These are phyloP conservation scores for Talaromyces proteolyticus DNA, from an alignment of 495 filamentous ascomycete species.

Conservation along the genomic window DNA sequence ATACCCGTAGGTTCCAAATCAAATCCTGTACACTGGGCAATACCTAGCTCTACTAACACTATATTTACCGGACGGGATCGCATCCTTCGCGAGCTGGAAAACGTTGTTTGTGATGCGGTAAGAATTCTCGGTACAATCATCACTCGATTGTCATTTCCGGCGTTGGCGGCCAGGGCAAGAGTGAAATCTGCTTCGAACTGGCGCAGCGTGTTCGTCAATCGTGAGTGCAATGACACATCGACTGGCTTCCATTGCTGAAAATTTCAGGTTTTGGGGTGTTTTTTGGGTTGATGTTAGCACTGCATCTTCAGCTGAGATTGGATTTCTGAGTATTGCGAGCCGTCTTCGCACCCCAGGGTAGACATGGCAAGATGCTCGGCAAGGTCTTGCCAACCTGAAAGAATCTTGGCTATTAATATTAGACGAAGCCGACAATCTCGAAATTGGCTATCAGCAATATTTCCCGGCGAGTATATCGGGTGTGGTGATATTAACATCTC, in stretches of 20 bases:
- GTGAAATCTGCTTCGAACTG: constrained; percentile 7
- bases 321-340: constrained; percentile 19
- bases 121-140: background rate
- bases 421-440: constrained; percentile 42
- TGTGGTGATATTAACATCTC: constrained; percentile 32
- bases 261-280: constrained; percentile 34
- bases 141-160: constrained; percentile 5
- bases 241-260: background rate
- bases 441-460: constrained; percentile 20
- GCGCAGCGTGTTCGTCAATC: constrained; percentile 3
- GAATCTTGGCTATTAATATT: constrained; percentile 38
- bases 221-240: constrained; percentile 1
- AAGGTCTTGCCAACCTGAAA: constrained; percentile 23
- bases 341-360: constrained; percentile 13
- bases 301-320: constrained; percentile 16
- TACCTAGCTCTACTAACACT: background rate
- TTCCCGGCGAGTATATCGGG: constrained; percentile 29
- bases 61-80: constrained; percentile 4
- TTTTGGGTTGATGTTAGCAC: constrained; percentile 39
- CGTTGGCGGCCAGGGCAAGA: constrained; percentile 5
- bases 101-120: background rate
- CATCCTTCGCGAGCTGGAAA: background rate
- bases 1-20: too few species aligned
- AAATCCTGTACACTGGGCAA: background rate
- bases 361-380: constrained; percentile 7